Percentiles rank a stretch among this genome's conserved stretches.
Conservation (phyloP, 768 basidiomycete species). For the Trametes villosa region DNA sequence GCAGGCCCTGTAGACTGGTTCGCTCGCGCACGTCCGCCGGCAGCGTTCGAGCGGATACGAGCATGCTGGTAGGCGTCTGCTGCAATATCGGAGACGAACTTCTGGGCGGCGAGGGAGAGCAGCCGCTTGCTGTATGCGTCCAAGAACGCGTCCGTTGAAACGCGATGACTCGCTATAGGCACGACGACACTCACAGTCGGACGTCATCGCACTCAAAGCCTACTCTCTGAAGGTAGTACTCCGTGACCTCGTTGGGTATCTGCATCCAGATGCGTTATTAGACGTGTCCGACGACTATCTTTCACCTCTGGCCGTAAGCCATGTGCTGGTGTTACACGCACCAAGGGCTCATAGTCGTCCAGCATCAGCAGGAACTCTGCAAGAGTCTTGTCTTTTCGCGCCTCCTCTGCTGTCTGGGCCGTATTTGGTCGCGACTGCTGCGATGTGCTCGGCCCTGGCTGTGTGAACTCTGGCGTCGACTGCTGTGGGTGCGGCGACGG, state of each 20-base stretch:
- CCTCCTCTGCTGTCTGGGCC: constrained; percentile 77
- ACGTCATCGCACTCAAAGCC: constrained; percentile 97
- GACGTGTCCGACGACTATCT: not conserved
- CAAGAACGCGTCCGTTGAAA: constrained; percentile 1
- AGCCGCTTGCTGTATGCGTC: constrained; percentile 76
- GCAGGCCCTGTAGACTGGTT: constrained; percentile 65
- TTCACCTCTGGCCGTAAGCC: not conserved
- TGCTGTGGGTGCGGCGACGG: constrained; percentile 22
- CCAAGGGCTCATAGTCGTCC: constrained; percentile 95
- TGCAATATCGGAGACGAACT: constrained; percentile 96
- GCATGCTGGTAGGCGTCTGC: constrained; percentile 98
- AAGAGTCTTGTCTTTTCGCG: constrained; percentile 85
- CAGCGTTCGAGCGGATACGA: constrained; percentile 88
- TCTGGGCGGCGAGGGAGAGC: constrained; percentile 93
- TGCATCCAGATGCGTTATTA: constrained; percentile 36
- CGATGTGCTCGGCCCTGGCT: constrained; percentile 24
- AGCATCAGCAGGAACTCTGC: constrained; percentile 95
- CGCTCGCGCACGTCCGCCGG: constrained; percentile 69
- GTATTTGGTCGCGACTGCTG: constrained; percentile 46
- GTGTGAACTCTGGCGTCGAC: constrained; percentile 26
- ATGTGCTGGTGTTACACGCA: constrained; percentile 41
- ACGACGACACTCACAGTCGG: constrained; percentile 65
- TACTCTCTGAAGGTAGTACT: constrained; percentile 94
- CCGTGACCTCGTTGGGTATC: constrained; percentile 98
- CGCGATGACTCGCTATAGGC: not conserved